A percentile compares a stretch with the other conserved stretches of the same genome.
Evolutionary conservation across 2,329 filamentous ascomycete genomes (phyloP).

Genomic region (Aspergillus calidoustus): DNA sequence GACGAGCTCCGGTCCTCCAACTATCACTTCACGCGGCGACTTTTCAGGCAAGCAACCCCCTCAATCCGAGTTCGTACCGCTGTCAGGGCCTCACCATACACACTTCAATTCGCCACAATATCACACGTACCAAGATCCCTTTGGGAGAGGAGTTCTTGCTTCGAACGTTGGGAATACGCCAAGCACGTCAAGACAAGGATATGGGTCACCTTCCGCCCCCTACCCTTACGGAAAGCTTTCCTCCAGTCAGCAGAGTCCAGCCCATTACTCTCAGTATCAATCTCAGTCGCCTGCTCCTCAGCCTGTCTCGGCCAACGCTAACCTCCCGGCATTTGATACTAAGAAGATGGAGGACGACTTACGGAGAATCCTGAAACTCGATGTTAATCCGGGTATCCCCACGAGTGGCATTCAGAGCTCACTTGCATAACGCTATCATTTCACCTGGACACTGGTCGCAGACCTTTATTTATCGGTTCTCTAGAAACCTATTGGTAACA

Average conservation of each 20-base stretch:
- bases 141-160: slow-evolving; percentile 38
- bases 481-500: neutral
- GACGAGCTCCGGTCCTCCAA: slow-evolving; percentile 41
- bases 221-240: slow-evolving; percentile 30
- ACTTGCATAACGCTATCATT: slow-evolving; percentile 30
- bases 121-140: slow-evolving; percentile 35
- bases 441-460: slow-evolving; percentile 4
- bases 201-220: slow-evolving; percentile 27
- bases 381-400: slow-evolving; percentile 35
- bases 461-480: slow-evolving; percentile 1
- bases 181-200: slow-evolving; percentile 19
- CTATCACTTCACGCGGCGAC: slow-evolving; percentile 26
- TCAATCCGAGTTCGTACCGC: slow-evolving; percentile 23
- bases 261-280: slow-evolving; percentile 29
- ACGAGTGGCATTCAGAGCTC: slow-evolving; percentile 40
- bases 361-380: slow-evolving; percentile 52
- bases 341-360: slow-evolving; percentile 55
- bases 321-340: slow-evolving; percentile 42
- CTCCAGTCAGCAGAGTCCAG: slow-evolving; percentile 20
- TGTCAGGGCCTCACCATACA: slow-evolving; percentile 29
- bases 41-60: slow-evolving; percentile 24
- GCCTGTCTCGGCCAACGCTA: slow-evolving; percentile 25
- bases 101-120: slow-evolving; percentile 29
- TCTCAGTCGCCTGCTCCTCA: slow-evolving; percentile 31
- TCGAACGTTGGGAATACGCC: slow-evolving; percentile 24